These are phyloP conservation scores for Venturia pyrina DNA, from an alignment of 2,329 filamentous ascomycete genomes.

Conservation along the genomic window DNA sequence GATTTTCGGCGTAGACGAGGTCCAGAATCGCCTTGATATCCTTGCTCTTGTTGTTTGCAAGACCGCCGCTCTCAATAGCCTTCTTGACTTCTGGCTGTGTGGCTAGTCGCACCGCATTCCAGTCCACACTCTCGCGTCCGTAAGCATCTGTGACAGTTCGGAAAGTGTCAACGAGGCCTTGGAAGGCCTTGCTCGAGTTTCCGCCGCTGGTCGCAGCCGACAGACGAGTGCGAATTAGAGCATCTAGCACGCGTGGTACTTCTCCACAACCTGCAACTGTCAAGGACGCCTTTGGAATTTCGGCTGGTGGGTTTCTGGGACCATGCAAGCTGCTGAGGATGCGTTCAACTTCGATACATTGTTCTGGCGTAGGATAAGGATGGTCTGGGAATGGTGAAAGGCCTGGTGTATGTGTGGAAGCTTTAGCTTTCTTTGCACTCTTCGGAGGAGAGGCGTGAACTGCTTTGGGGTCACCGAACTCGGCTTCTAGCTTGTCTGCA, in stretches of 20 bases:
- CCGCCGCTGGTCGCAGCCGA: slow-evolving; percentile 49
- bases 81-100: slow-evolving; percentile 51
- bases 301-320: slow-evolving; percentile 51
- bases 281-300: slow-evolving; percentile 51
- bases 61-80: slow-evolving; percentile 60
- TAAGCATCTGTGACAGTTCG: slow-evolving; percentile 52
- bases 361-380: slow-evolving; percentile 51
- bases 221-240: slow-evolving; percentile 51
- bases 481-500: slow-evolving; percentile 1
- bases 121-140: slow-evolving; percentile 63
- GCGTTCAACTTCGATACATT: slow-evolving; percentile 59
- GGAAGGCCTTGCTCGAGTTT: slow-evolving; percentile 57
- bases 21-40: slow-evolving; percentile 66
- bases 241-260: slow-evolving; percentile 55
- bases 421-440: slow-evolving; percentile 24
- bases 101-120: slow-evolving; percentile 57
- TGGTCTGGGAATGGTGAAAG: slow-evolving; percentile 59
- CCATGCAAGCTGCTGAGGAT: slow-evolving; percentile 59
- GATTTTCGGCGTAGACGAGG: slow-evolving; percentile 60
- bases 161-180: slow-evolving; percentile 53
- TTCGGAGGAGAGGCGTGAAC: neutral
- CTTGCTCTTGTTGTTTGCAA: slow-evolving; percentile 60
- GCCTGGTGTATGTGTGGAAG: slow-evolving; percentile 37
- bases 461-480: neutral
- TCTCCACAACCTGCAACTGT: slow-evolving; percentile 62